phyloP scores from a whole-genome alignment of 257 asterid species.

The Solanum medicagineum region DNA sequence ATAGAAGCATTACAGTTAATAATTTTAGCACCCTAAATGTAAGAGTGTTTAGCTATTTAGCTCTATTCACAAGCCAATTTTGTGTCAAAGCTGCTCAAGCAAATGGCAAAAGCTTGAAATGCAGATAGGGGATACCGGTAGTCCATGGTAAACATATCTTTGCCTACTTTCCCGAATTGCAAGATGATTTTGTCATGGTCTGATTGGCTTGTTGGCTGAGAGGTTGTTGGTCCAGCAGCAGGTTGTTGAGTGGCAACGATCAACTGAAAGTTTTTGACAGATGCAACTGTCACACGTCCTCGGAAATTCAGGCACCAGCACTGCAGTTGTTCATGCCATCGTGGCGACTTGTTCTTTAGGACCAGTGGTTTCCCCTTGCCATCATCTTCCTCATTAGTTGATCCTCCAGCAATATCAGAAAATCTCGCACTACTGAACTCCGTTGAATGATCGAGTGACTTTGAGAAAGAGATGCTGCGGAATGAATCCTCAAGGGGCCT shows the following conservation, averaged over 20 bases:
- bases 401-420: constrained; percentile 35
- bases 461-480: constrained; percentile 78
- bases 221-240: constrained; percentile 17
- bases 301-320: constrained; percentile 92
- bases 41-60: not conserved
- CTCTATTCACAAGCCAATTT: constrained; percentile 86
- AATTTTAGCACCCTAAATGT: not conserved
- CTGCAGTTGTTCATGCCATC: constrained; percentile 94
- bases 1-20: not conserved
- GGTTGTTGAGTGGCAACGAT: constrained; percentile 45
- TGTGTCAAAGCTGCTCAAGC: constrained; percentile 92
- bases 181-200: constrained; percentile 83
- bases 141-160: constrained; percentile 91
- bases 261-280: constrained; percentile 87
- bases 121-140: constrained; percentile 81
- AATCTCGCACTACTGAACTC: constrained; percentile 83
- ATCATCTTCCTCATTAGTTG: constrained; percentile 26
- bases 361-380: constrained; percentile 49
- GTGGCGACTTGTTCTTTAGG: constrained; percentile 81
- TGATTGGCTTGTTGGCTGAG: constrained; percentile 40
- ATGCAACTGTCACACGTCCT: constrained; percentile 86
- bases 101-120: constrained; percentile 83
- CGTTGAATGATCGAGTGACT: constrained; percentile 55
- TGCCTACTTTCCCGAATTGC: constrained; percentile 84
- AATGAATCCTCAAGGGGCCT: constrained; percentile 81